Conservation (phyloP, 2,329 filamentous ascomycete species). For the Cyanodermella asteris region DNA sequence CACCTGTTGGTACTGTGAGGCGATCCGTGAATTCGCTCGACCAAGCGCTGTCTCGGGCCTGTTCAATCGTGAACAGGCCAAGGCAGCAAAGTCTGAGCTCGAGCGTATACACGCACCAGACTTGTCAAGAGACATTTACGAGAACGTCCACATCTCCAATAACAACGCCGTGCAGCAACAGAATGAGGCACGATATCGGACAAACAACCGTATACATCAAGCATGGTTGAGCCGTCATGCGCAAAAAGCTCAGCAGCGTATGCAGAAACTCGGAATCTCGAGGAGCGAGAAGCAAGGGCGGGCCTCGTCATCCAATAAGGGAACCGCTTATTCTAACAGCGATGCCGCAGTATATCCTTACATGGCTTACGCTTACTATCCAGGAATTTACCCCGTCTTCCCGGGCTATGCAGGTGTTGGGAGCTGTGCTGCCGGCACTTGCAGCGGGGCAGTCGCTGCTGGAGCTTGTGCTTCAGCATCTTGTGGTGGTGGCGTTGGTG, state of each 20-base stretch:
- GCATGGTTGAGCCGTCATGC: conserved; percentile 14
- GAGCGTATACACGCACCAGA: conserved; percentile 20
- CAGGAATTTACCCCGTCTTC: conserved; percentile 21
- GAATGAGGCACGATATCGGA: conserved; percentile 7
- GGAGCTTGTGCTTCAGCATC: conserved; percentile 13
- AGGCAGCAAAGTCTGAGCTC: conserved; percentile 25
- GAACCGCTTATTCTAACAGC: conserved; percentile 12
- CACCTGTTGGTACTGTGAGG: conserved; percentile 70
- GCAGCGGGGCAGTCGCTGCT: conserved; percentile 17
- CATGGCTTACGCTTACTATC: conserved; percentile 22
- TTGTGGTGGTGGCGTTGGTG: conserved; percentile 9
- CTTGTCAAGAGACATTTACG: conserved; percentile 28
- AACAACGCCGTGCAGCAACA: conserved; percentile 40
- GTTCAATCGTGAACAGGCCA: conserved; percentile 24
- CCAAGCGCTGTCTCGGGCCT: conserved; percentile 26
- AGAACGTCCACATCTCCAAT: conserved; percentile 47
- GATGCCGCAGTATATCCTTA: conserved; percentile 23
- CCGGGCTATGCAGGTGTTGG: conserved; percentile 22
- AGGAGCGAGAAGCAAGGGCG: conserved; percentile 17
- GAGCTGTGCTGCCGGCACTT: conserved; percentile 22
- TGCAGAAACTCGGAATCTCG: conserved; percentile 26
- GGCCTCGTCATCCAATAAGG: conserved; percentile 15
- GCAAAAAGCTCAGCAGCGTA: conserved; percentile 25
- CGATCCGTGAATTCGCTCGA: conserved; percentile 36
- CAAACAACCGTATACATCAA: conserved; percentile 10